A percentile compares a stretch with the other conserved stretches of the same genome.
phyloP scores from a whole-genome alignment of 2,329 filamentous ascomycete genomes.

The Hypocrella siamensis region DNA sequence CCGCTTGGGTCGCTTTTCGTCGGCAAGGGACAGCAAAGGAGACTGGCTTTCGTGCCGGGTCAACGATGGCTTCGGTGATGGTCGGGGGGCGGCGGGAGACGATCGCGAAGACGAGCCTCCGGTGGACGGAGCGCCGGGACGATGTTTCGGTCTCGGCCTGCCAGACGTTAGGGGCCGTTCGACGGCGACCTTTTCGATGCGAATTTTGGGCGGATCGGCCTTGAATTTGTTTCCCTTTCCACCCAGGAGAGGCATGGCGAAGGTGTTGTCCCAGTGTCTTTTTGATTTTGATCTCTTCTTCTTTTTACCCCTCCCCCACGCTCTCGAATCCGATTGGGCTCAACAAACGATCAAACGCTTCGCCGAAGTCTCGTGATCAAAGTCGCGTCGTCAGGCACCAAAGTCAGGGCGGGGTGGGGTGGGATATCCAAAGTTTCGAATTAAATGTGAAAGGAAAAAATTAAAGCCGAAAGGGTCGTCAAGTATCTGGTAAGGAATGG shows the following conservation, averaged over 20 bases:
- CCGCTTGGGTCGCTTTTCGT: conserved; percentile 21
- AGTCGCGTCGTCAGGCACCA: no score
- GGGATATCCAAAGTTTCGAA: no score
- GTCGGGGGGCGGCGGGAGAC: conserved; percentile 18
- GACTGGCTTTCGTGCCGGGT: conserved; percentile 23
- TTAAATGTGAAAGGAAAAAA: no score
- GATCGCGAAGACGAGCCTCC: conserved; percentile 13
- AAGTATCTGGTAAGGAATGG: no score
- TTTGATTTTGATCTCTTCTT: background rate
- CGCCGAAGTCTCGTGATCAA: no score
- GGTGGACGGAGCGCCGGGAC: conserved; percentile 11
- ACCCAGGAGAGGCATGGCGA: conserved; percentile 23
- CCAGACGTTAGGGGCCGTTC: conserved; percentile 19
- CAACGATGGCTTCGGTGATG: conserved; percentile 23
- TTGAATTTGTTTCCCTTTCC: conserved; percentile 33
- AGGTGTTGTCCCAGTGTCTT: background rate
- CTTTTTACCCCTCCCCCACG: conserved; percentile 1
- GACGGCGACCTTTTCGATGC: conserved; percentile 36
- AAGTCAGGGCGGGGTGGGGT: no score
- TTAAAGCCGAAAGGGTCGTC: no score
- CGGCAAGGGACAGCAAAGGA: conserved; percentile 24
- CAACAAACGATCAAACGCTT: no score
- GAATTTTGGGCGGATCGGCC: conserved; percentile 31
- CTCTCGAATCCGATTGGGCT: no score
- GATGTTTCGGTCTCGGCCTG: conserved; percentile 18